These are phyloP conservation scores for Paracorniculantispora psalliotae DNA, from an alignment of 2,329 filamentous ascomycete genomes.

Conservation along the genomic window DNA sequence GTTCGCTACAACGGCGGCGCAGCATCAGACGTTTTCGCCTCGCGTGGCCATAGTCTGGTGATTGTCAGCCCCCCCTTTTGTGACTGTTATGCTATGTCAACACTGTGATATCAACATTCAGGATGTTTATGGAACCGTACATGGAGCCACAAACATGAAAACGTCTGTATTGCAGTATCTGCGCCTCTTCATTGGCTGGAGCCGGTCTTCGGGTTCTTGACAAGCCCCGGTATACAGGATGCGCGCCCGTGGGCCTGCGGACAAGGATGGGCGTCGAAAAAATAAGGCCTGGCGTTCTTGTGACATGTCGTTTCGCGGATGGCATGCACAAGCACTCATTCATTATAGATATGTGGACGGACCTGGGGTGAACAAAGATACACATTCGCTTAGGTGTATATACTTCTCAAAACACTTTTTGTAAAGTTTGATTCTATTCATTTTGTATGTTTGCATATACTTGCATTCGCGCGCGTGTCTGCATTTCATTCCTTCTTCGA, in stretches of 20 bases:
- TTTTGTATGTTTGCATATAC: no score
- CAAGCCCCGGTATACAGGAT: slow-evolving; percentile 20
- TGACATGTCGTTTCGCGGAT: neutral
- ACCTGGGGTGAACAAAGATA: neutral
- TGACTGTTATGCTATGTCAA: no score
- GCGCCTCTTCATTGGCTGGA: neutral
- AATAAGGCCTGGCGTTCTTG: neutral
- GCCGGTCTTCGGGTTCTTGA: slow-evolving; percentile 26
- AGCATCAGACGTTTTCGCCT: neutral
- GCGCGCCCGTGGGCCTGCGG: neutral
- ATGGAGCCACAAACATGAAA: neutral
- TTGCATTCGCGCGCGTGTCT: no score
- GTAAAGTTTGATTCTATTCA: no score
- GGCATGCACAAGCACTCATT: neutral
- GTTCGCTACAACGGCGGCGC: neutral
- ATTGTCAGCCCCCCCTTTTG: neutral
- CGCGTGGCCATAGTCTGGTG: neutral
- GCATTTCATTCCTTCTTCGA: neutral
- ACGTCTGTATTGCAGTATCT: neutral
- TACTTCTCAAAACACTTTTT: neutral
- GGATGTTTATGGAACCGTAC: no score
- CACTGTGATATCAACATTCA: no score
- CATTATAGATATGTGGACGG: neutral
- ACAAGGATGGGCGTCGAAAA: neutral
- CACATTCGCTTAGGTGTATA: neutral